Percentiles rank a stretch among this genome's conserved stretches.
Evolutionary conservation across 2,329 filamentous ascomycete species (phyloP).

Genomic region (Scedosporium aurantiacum): DNA sequence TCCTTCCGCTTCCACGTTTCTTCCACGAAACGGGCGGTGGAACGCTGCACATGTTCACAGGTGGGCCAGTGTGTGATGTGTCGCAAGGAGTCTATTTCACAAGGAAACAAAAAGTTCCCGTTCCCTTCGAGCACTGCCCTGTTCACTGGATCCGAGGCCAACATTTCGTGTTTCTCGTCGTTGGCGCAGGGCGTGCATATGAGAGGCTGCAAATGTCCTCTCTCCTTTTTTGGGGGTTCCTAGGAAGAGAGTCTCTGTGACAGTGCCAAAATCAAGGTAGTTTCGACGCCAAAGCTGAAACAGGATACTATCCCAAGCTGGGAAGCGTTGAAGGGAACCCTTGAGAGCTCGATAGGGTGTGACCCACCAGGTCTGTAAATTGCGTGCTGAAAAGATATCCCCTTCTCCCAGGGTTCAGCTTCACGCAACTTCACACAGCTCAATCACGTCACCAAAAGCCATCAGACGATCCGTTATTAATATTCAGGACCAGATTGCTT

Average conservation of each 20-base stretch:
- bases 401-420: no score
- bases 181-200: no score
- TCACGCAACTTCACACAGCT: no score
- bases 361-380: background rate
- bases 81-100: background rate
- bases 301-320: slow-evolving; percentile 8
- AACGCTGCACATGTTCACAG: background rate
- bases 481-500: background rate
- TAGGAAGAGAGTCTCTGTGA: background rate
- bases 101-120: background rate
- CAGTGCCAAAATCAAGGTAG: background rate
- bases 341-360: background rate
- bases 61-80: slow-evolving; percentile 4
- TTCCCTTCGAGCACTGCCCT: background rate
- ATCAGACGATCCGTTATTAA: background rate
- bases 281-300: slow-evolving; percentile 8
- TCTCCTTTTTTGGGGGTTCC: background rate
- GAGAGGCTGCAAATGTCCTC: background rate
- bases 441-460: no score
- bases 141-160: background rate
- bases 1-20: background rate
- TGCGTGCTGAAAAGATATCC: background rate
- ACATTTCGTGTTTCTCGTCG: background rate
- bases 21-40: background rate
- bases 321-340: background rate